Evolutionary conservation across 495 filamentous ascomycete genomes (phyloP).

Genomic region (Astrocystis sublimbata): DNA sequence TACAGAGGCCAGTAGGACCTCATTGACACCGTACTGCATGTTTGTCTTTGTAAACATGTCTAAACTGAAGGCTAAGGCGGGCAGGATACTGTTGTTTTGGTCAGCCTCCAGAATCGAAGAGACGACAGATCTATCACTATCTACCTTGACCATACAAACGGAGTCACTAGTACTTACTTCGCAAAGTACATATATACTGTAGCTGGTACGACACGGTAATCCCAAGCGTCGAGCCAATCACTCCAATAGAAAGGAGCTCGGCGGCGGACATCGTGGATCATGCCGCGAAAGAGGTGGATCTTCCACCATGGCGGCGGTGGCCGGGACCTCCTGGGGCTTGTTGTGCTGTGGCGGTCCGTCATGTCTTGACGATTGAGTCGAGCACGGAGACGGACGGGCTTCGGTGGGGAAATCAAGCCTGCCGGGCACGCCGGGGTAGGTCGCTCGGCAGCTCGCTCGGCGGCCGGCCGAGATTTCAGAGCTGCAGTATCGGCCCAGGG

Average conservation of each 20-base stretch:
- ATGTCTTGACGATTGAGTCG: not conserved
- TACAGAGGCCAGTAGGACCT: constrained; percentile 77
- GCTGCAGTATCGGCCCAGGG: not conserved
- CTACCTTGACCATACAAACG: no score
- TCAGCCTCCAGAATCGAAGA: no score
- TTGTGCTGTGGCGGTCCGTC: constrained; percentile 4
- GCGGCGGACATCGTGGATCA: constrained; percentile 72
- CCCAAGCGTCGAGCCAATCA: constrained; percentile 83
- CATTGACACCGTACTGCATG: constrained; percentile 81
- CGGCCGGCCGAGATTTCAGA: not conserved
- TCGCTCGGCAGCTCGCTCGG: not conserved
- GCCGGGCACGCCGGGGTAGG: no score
- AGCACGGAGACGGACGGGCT: not conserved
- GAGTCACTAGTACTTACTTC: no score
- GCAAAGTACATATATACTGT: constrained; percentile 92
- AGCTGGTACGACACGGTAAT: constrained; percentile 78
- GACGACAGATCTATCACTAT: no score
- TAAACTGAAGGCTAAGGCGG: constrained; percentile 78
- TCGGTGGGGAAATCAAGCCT: not conserved
- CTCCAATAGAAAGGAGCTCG: constrained; percentile 72
- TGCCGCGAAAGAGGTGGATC: constrained; percentile 62
- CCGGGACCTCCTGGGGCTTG: not conserved
- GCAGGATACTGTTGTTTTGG: constrained; percentile 61
- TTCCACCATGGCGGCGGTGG: constrained; percentile 55
- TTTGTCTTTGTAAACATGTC: constrained; percentile 84